Conservation (phyloP, 768 basidiomycete species). For the Lactifluus rugatus region DNA sequence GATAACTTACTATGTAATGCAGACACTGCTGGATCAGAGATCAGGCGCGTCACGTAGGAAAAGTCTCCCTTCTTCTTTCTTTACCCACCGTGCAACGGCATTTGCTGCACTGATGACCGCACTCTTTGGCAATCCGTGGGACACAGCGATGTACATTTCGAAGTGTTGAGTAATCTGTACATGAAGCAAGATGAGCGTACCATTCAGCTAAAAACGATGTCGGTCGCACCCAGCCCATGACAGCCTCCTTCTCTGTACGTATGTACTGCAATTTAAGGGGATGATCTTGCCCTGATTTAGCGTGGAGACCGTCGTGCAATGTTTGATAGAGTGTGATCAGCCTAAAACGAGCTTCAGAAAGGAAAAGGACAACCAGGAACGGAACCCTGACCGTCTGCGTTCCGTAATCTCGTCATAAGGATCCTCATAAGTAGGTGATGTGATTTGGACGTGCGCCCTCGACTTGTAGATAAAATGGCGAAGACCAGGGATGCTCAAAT, state of each 20-base stretch:
- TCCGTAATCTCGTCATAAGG: conserved; percentile 61
- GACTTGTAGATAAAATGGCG: conserved; percentile 96
- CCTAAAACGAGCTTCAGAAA: conserved; percentile 32
- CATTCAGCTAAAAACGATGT: neutral
- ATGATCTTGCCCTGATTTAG: conserved; percentile 72
- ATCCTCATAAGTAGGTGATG: conserved; percentile 75
- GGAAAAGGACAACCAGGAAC: conserved; percentile 8
- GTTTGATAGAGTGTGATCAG: conserved; percentile 81
- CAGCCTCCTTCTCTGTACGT: conserved; percentile 74
- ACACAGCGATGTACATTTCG: conserved; percentile 79
- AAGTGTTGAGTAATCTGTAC: conserved; percentile 84
- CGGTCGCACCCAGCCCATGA: conserved; percentile 84
- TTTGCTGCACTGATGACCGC: conserved; percentile 86
- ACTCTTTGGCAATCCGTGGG: conserved; percentile 78
- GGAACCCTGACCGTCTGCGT: conserved; percentile 41
- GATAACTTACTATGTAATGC: conserved; percentile 1
- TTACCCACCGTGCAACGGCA: conserved; percentile 81
- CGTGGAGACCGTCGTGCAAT: conserved; percentile 83
- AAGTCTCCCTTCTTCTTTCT: conserved; percentile 71
- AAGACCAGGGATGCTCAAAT: conserved; percentile 80
- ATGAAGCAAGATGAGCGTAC: neutral
- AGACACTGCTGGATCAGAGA: conserved; percentile 38
- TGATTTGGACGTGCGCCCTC: conserved; percentile 80
- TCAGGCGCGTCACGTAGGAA: conserved; percentile 88
- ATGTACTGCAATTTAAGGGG: conserved; percentile 83